Evolutionary conservation across 192 early-diverging fungal species (phyloP).

Genomic region (Jimgerdemannia lactiflua): DNA sequence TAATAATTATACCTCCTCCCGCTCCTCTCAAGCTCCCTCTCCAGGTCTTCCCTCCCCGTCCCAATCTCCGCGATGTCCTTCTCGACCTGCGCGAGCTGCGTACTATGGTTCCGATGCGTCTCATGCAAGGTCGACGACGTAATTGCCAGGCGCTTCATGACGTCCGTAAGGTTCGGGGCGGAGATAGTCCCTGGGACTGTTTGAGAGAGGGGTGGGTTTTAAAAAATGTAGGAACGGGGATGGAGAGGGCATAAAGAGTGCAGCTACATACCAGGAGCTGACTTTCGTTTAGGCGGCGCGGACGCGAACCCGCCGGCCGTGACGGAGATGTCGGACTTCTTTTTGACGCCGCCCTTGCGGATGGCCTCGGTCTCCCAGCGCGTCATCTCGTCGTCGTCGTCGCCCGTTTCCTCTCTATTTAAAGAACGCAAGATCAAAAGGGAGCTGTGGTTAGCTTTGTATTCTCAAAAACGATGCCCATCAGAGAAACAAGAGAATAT

Average conservation of each 20-base stretch:
- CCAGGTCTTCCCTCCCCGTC: constrained; percentile 25
- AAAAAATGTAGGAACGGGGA: background rate
- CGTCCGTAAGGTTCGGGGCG: constrained; percentile 37
- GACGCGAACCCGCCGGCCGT: constrained; percentile 12
- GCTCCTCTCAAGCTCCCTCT: constrained; percentile 31
- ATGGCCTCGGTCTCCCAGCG: constrained; percentile 57
- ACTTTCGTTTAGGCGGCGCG: constrained; percentile 14
- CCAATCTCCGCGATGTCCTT: constrained; percentile 26
- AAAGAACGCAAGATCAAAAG: background rate
- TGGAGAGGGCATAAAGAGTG: background rate
- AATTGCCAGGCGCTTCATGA: constrained; percentile 25
- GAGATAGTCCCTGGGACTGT: constrained; percentile 40
- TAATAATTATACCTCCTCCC: constrained; percentile 51
- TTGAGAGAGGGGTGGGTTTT: background rate
- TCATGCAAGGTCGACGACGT: constrained; percentile 26
- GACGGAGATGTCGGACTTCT: constrained; percentile 15
- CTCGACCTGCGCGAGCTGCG: constrained; percentile 35
- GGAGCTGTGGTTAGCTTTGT: background rate
- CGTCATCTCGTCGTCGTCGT: constrained; percentile 44
- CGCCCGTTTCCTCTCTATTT: constrained; percentile 40
- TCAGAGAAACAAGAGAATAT: background rate
- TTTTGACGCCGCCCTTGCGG: constrained; percentile 42
- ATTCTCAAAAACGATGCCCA: background rate
- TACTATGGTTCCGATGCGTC: constrained; percentile 22
- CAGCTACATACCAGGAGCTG: constrained; percentile 16